Percentiles rank a stretch among this genome's conserved stretches.
Conservation (phyloP, 129 eudicot genomes). For the Flaveria linearis region DNA sequence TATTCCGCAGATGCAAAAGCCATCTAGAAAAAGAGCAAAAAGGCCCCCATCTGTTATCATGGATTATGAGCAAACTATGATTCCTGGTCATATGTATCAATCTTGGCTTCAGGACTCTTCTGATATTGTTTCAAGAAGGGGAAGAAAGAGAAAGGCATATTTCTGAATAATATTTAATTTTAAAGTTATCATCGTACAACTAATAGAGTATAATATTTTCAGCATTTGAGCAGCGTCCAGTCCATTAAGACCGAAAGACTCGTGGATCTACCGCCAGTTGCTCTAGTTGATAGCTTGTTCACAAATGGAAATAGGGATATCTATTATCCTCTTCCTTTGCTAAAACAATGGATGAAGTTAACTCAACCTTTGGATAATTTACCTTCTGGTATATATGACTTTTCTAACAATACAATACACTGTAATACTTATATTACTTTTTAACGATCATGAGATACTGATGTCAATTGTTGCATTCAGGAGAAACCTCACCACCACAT, state of each 20-base stretch:
- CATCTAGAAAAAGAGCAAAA: slow-evolving; percentile 56
- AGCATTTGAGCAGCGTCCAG: slow-evolving; percentile 40
- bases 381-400: slow-evolving; percentile 58
- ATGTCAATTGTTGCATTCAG: slow-evolving; percentile 39
- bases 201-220: slow-evolving; percentile 1
- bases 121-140: slow-evolving; percentile 58
- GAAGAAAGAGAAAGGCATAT: slow-evolving; percentile 60
- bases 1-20: slow-evolving; percentile 37
- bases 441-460: slow-evolving; percentile 1
- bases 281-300: slow-evolving; percentile 53
- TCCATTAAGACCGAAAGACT: slow-evolving; percentile 55
- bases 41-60: slow-evolving; percentile 40
- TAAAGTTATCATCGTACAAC: background rate
- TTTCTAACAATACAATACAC: background rate
- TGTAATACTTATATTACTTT: background rate
- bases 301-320: slow-evolving; percentile 42
- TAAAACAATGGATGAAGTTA: slow-evolving; percentile 60
- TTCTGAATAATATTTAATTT: background rate
- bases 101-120: slow-evolving; percentile 76
- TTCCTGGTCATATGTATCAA: slow-evolving; percentile 78
- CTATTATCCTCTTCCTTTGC: slow-evolving; percentile 64
- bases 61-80: slow-evolving; percentile 78
- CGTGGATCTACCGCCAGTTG: slow-evolving; percentile 78
- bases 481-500: slow-evolving; percentile 51
- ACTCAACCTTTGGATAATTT: slow-evolving; percentile 69